Conservation (phyloP, 441 rosid species). For the Populus hybrid region DNA sequence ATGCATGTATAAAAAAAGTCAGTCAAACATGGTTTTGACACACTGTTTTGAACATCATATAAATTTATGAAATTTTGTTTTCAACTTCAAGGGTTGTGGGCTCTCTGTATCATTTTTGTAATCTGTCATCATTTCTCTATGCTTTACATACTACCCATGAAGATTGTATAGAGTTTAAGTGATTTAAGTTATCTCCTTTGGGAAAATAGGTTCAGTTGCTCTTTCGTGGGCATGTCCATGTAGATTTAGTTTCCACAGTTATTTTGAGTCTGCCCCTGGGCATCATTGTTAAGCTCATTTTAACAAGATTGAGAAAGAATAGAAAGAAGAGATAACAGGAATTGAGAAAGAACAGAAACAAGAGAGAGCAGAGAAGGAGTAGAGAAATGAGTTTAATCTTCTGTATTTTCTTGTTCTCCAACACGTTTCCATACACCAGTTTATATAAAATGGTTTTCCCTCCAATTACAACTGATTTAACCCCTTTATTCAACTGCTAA, state of each 20-base stretch:
- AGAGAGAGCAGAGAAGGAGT: no score
- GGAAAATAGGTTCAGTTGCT: neutral
- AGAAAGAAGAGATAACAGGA: no score
- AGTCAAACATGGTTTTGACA: neutral
- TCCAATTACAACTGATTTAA: no score
- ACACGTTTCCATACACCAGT: no score
- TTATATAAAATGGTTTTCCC: no score
- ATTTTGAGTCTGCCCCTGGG: neutral
- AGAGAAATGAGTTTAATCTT: no score
- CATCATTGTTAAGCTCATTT: neutral
- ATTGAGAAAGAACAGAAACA: no score
- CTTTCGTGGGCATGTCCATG: neutral
- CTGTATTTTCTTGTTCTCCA: no score
- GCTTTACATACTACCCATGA: neutral
- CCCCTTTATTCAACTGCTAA: no score
- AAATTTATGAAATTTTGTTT: neutral
- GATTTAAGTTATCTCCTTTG: neutral
- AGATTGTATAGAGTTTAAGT: neutral
- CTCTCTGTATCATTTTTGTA: neutral
- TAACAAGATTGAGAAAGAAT: no score
- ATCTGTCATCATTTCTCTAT: neutral
- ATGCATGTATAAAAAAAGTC: neutral
- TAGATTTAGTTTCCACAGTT: neutral
- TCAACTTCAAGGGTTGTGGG: neutral
- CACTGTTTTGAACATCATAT: neutral